Evolutionary conservation across 306 rosid genomes (phyloP).

Genomic region (Oxytropis ochrocephala): DNA sequence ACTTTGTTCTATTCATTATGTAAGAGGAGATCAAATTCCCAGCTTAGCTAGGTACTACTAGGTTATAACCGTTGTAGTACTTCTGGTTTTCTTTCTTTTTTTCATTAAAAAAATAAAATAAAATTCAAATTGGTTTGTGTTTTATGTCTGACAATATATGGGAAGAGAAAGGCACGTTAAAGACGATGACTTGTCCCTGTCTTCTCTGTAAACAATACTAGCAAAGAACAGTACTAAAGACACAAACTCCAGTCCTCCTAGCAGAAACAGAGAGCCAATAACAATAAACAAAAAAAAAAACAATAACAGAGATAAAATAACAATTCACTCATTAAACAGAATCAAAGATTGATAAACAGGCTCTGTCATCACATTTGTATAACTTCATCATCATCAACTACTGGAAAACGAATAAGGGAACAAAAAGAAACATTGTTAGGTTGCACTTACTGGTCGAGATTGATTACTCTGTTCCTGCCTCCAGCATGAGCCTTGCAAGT

Average conservation of each 20-base stretch:
- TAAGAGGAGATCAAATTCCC: no score
- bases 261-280: constrained; percentile 11
- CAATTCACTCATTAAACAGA: background rate
- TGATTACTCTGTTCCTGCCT: constrained; percentile 37
- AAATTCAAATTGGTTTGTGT: background rate
- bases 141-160: background rate
- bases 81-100: no score
- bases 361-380: no score
- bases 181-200: constrained; percentile 26
- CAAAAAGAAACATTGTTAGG: background rate
- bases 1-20: no score
- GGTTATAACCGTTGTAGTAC: no score
- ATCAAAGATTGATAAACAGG: background rate
- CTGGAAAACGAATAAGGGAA: background rate
- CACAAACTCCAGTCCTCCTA: constrained; percentile 7
- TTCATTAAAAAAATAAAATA: background rate
- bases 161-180: background rate
- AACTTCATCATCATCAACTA: no score
- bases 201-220: background rate
- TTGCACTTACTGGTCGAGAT: constrained; percentile 74
- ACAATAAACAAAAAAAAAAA: background rate
- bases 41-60: no score
- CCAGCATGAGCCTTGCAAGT: constrained; percentile 19
- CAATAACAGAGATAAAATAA: background rate
- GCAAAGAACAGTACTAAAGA: background rate